A percentile compares a stretch with the other conserved stretches of the same genome.
These are phyloP conservation scores for Bruguiera hainesii DNA, from an alignment of 441 rosid species.

Conservation along the genomic window DNA sequence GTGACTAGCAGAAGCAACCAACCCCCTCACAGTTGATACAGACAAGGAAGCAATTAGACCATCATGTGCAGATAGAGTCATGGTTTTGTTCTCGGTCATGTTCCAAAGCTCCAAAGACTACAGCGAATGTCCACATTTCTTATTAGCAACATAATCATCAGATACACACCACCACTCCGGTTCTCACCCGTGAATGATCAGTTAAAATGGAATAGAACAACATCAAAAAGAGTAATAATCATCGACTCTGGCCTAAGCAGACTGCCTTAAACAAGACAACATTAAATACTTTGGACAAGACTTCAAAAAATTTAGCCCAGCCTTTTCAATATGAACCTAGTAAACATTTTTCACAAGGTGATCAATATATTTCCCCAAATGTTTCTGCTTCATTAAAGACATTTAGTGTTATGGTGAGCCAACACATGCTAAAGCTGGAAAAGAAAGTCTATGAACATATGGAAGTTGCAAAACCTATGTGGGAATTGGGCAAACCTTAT, in stretches of 20 bases:
- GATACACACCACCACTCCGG: not conserved
- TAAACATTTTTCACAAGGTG: no score
- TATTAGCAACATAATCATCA: constrained; percentile 4
- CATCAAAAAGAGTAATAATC: not conserved
- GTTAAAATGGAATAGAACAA: not conserved
- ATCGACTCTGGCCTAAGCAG: not conserved
- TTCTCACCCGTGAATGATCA: not conserved
- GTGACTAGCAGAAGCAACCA: constrained; percentile 86
- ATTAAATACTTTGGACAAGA: not conserved
- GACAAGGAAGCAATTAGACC: constrained; percentile 71
- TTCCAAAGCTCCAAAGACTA: constrained; percentile 95
- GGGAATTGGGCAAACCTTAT: not conserved
- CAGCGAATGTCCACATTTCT: constrained; percentile 11
- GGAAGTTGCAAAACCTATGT: not conserved
- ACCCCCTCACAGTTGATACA: constrained; percentile 60
- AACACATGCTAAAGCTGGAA: no score
- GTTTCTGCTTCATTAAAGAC: not conserved
- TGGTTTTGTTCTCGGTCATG: constrained; percentile 70
- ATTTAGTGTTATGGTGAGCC: no score
- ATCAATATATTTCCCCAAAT: no score
- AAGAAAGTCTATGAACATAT: not conserved
- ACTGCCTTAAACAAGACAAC: not conserved
- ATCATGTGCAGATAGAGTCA: constrained; percentile 68
- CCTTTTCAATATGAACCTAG: no score
- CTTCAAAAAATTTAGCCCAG: not conserved